phyloP scores from a whole-genome alignment of 768 basidiomycete species.

The Mrakia frigida region DNA sequence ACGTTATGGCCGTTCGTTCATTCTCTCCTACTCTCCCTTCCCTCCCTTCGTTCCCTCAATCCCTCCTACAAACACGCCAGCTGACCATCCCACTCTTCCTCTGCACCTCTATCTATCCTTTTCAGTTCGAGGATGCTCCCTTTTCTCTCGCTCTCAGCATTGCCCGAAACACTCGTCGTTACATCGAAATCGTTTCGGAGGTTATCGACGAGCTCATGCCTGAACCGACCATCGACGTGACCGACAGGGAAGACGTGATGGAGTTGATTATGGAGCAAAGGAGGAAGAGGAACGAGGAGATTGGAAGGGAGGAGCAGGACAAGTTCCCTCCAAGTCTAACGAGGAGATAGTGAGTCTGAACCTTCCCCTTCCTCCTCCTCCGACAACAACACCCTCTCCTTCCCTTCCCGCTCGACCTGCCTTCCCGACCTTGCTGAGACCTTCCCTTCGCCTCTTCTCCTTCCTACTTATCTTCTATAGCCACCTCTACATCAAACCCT shows the following conservation, averaged over 20 bases:
- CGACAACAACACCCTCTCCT: background rate
- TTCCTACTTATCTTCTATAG: conserved; percentile 46
- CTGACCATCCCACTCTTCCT: background rate
- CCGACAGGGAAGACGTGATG: conserved; percentile 86
- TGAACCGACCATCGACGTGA: conserved; percentile 79
- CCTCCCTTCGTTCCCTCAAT: background rate
- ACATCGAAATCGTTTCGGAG: conserved; percentile 79
- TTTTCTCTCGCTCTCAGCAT: conserved; percentile 58
- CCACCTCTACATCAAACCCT: conserved; percentile 87
- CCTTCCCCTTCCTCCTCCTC: background rate
- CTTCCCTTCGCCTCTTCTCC: background rate
- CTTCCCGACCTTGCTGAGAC: conserved; percentile 22
- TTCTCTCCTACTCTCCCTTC: background rate
- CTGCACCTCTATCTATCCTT: background rate
- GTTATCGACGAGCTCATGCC: conserved; percentile 89
- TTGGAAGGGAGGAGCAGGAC: conserved; percentile 50
- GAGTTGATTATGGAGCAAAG: conserved; percentile 95
- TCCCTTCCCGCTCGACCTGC: no score
- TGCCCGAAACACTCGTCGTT: conserved; percentile 78
- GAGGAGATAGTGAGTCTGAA: conserved; percentile 77
- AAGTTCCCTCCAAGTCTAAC: conserved; percentile 87
- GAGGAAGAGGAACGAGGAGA: conserved; percentile 75
- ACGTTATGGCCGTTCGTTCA: conserved; percentile 63
- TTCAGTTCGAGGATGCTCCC: conserved; percentile 31
- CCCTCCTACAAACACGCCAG: background rate